Conservation (phyloP, 2,329 filamentous ascomycete genomes). For the Ascosphaera aggregata region DNA sequence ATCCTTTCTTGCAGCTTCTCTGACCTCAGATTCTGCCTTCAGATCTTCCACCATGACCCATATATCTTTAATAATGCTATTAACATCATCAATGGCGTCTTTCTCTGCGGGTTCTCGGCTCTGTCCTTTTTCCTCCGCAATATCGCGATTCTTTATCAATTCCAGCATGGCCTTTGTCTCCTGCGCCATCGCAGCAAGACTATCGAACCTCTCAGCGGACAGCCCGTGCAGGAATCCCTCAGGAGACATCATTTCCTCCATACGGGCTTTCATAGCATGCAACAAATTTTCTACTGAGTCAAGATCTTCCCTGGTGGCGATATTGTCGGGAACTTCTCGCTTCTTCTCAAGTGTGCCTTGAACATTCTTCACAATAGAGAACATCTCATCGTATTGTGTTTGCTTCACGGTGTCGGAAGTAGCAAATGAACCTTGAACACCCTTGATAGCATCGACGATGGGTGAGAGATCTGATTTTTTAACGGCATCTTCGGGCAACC, state of each 20-base stretch:
- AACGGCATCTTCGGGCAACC: slow-evolving; percentile 9
- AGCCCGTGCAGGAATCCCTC: slow-evolving; percentile 43
- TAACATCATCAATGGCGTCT: slow-evolving; percentile 24
- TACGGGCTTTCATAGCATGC: slow-evolving; percentile 64
- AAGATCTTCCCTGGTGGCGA: slow-evolving; percentile 24
- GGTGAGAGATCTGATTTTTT: slow-evolving; percentile 12
- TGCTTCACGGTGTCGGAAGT: slow-evolving; percentile 8
- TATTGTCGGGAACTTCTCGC: slow-evolving; percentile 13
- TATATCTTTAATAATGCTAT: slow-evolving; percentile 57
- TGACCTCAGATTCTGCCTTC: slow-evolving; percentile 23
- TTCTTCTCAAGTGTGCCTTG: neutral
- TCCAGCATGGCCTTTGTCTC: slow-evolving; percentile 54
- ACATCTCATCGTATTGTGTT: slow-evolving; percentile 10
- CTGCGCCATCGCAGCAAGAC: slow-evolving; percentile 42
- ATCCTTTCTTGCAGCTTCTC: slow-evolving; percentile 23
- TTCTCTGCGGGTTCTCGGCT: neutral
- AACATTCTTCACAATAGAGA: neutral
- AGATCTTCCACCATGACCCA: slow-evolving; percentile 54
- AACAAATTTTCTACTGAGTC: slow-evolving; percentile 79
- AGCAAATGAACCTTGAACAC: slow-evolving; percentile 36
- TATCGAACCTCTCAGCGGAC: slow-evolving; percentile 34
- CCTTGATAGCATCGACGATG: slow-evolving; percentile 20
- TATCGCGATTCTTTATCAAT: slow-evolving; percentile 11
- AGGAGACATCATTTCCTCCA: slow-evolving; percentile 51
- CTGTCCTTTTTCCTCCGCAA: neutral